Evolutionary conservation across 164 flowering plant genomes (phyloP), one percentile per base, ranked within the genome.

Genomic region (grape (Vitis vinifera)): DNA sequence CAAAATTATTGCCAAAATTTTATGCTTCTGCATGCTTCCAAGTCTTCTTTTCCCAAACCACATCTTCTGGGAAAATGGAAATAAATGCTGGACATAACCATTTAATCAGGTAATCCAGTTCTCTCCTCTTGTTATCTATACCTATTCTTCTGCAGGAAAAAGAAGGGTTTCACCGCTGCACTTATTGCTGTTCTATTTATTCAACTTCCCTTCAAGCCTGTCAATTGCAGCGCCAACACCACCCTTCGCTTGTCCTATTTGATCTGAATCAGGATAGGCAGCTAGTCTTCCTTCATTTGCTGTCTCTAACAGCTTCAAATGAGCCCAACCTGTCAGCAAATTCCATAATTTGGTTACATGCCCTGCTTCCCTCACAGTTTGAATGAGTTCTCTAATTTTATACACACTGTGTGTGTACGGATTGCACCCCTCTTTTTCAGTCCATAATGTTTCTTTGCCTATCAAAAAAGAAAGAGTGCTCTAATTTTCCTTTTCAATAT

Each of bases 201-300:
- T 85, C 67, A 90, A 75, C 63, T 60, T 79, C 62, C 77, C 88
- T 83, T 87, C 93, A 70, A 94, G 91, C 75, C 94, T 83, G 64
- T 90, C 94, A 57, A 91, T 90, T 68, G 96, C 94, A 67, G 86
- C 93, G 63, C 85, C 88, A 63, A 91, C 92, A 27, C 89, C 91
- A 63, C 85, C 70, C 73, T 70, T 84, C 51, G 67, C 71, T 62
- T 57, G 81, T 27, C 71, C 76, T 3, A 59, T 65, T 63, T 74
- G 86, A 55, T 71, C 72, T 16, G 67, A 7, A 10, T 67, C 76
- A 9, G 75, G 52, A 51, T 58, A 12, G 53, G 74, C 70, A 72
- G 83, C 67, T 64, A 62, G 13, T 57, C 47, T 81, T 48, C 76
- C 87, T 75, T 87, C 88, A 67, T 84, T 86, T 73, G 93, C 96